Base-by-base conservation (phyloP, 257 asterid species). In the Anisodus acutangulus region DNA sequence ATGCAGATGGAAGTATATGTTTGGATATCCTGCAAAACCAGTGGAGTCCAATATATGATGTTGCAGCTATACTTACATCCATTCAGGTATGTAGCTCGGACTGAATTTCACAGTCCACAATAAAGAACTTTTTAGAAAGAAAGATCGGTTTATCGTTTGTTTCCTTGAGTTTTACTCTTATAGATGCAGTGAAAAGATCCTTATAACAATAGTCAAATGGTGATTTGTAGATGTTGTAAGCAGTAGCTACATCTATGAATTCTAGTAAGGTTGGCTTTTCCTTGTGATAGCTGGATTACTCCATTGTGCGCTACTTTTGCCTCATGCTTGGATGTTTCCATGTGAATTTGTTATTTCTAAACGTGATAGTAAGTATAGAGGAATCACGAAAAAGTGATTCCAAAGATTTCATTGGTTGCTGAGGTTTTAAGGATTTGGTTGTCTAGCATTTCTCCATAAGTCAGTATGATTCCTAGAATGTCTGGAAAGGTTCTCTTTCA, bases 11-110 rank as follows among this genome's bases (percentile, higher is more conserved):
- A 87, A 93, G 98, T 81, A 95, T 95, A 88, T 93, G 98, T 84
- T 90, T 93, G 89, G 98, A 95, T 90, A 95, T 95, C 88, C 98
- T 95, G 84, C 98, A 95, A 87, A 93, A 93, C 89, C 98, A 95
- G 85, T 95, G 98, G 98, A 95, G 98, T 88, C 98, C 98, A 16
- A 93, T 95, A 79, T 95, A 95, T 86, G 98, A 95, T 81, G 97
- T 91, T 83, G 98, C 98, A 47, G 98, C 98, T 69, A 95, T 95
- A 87, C 93, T 95, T 67, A 95, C 98, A 8, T 95, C 98, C 37
- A 87, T 95, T 83, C 98, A 95, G 98, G 98, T 95, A 88, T 60
- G 83, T 15, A 10, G 22, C 69, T 79, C 22, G 17, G 55, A 43
- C 9, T 71, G 7, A 71, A 11, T 43, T 71, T 71, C 39, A 9